Evolutionary conservation across 140 eudicot species (phyloP), one percentile per base, ranked within the genome.

Genomic region (Erigeron philadelphicus): DNA sequence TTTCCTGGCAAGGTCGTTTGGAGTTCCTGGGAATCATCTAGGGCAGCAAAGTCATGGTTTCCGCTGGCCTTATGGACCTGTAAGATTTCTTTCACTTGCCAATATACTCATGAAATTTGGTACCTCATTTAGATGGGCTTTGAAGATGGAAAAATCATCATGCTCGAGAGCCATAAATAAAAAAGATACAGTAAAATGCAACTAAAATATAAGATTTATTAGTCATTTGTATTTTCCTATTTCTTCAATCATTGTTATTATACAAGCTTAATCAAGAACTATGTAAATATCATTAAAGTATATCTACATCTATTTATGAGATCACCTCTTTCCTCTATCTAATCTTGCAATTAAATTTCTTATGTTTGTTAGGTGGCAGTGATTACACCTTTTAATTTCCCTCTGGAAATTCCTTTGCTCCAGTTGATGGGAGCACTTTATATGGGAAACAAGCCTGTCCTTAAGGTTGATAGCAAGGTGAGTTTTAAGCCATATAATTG

Each of bases 21-120:
- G 85, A 73, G 88, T 89, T 35, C 98, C 98, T 41, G 98, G 98
- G 48, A 92, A 88, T 78, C 96, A 92, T 89, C 88, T 92, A 75
- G 98, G 98, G 66, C 98, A 92, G 78, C 98, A 92, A 71, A 92
- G 96, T 85, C 95, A 92, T 84, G 98, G 98, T 56, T 92, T 88
- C 68, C 95, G 98, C 21, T 92, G 98, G 98, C 98, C 96, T 43
- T 92, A 86, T 83, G 98, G 98, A 67, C 86, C 98, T 66, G 98
- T 92, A 86, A 82, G 88, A 58, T 60, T 69, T 57, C 21, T 13
- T 67, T 63, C 45, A 70, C 18, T 16, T 52, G 41, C 43, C 31
- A 18, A 5, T 61, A 0, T 60, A 48, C 42, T 43, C 12, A 41
- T 40, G 42, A 19, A 21, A 12, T 48, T 9, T 16, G 23, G 13